Base-by-base conservation (phyloP, 805 yeast genomes). In the Blastobotrys attinorum region DNA sequence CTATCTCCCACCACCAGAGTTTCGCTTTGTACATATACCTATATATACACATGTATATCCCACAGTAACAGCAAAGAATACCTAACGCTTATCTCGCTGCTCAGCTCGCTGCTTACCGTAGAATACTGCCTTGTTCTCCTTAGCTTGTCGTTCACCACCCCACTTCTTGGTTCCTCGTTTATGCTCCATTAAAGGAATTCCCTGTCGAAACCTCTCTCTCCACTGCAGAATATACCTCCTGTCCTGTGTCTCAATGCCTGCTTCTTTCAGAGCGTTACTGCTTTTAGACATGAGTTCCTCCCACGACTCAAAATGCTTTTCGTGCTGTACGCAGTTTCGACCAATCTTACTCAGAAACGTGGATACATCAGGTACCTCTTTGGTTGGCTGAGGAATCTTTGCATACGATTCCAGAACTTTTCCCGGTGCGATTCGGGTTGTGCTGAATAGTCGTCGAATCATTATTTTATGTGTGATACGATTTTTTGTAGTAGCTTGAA, bases 131-230 rank as follows among this genome's bases (percentile, higher is more conserved):
- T 70, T 65, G 52, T 72, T 73, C 57, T 80, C 82, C 55, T 73
- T 77, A 48, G 81, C 75, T 56, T 78, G 82, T 61, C 96, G 76
- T 65, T 88, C 96, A 57, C 96, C 95, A 21, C 96, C 96, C 65
- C 78, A 69, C 54, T 74, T 72, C 71, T 86, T 86, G 69, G 73
- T 80, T n/a, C 89, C 86, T 49, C 68, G 63, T 53, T 74, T 75
- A 50, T 76, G 70, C 56, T 79, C 83, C 45, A 66, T 56, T 45
- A 83, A 65, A 17, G 73, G 70, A 43, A 70, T 72, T 43, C 80
- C 77, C 47, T 75, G 72, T 54, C 76, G 73, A 56, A 71, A 81
- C 54, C 73, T 76, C 56, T 88, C 80, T 39, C 76, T 71, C 81
- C 94, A 88, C 37, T 73, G 67, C 48, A 87, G 64, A 46, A 89